Base-by-base conservation (phyloP, 768 basidiomycete species). In the Mycena crocata region DNA sequence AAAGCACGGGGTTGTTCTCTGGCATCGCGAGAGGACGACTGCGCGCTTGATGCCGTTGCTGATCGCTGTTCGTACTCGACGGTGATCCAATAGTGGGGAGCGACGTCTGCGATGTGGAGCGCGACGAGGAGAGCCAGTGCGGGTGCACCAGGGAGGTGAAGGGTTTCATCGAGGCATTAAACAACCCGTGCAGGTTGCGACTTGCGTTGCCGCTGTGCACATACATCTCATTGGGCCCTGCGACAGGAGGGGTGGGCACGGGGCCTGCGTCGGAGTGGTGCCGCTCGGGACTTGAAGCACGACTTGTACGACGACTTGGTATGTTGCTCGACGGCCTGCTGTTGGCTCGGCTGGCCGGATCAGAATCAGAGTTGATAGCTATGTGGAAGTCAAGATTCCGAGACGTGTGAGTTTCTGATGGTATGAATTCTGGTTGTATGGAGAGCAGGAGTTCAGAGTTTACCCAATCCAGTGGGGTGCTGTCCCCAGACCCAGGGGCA, bases 371-470 rank as follows among this genome's bases (percentile, higher is more conserved):
- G 32, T 62, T 45, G n/a, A 44, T 56, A 24, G 62, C 40, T n/a
- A 42, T 3, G 9, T 54, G 73, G 42, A 65, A 58, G 71, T 31
- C 71, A n/a, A n/a, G n/a, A n/a, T n/a, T 48, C 63, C 40, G 62
- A 50, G 70, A 46, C 51, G 57, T 6, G 26, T 57, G 10, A 70
- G 70, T 65, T 71, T 77, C 58, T 79, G 72, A 42, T 76, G 76
- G 44, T 79, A 72, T 3, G 78, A 78, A 1, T 75, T 73, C 19
- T 80, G 72, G 26, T 77, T 76, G 2, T 31, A 92, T 80, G 2
- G 90, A 91, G 19, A 91, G 81, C 54, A 96, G 81, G 4, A 97
- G 85, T 78, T 96, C 95, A 7, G 92, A 92, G 76, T 95, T 94
- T 62, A 94, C 87, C 89, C 92, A 94, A 57, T 93, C 90, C 57